Evolutionary conservation across 805 yeast genomes (phyloP), one percentile per base, ranked within the genome.

Genomic region (Ogataea methanolica): DNA sequence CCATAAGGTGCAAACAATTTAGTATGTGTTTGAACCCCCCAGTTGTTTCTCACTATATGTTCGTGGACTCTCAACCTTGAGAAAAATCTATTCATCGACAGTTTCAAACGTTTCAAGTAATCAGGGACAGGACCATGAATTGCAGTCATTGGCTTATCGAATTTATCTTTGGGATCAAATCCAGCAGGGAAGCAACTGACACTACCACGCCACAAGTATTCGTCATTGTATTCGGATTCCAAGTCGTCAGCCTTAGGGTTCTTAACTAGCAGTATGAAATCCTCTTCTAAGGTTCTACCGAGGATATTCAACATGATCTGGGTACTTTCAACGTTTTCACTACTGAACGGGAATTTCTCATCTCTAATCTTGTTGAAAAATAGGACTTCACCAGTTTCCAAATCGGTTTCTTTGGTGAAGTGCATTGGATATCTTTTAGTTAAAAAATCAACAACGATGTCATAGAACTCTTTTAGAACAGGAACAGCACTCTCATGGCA

Each of bases 81-180:
- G 61, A 86, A 86, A 59, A 81, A 86, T 54, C 74, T 75, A 57
- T 79, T 79, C 92, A 86, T 86, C 21, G 86, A 77, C 6, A 71
- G 55, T 60, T 78, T 74, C 39, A 86, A 68, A 52, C 79, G 74
- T 19, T 74, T 65, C 44, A 69, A 62, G 56, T 86, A 86, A 49
- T 76, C 78, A 0, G 94, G 95, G 2, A 86, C 91, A 0, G 91
- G 91, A 2, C 67, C 74, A 59, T 86, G 95, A 49, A 86, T 76
- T 41, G 61, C 67, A 0, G 86, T 76, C 36, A 86, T 64, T 2
- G 84, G 80, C 54, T 71, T 64, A 56, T 80, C 69, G 51, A 78
- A 71, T 52, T 78, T 74, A 9, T 60, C 65, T 5, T 72, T 63
- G 5, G 92, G 91, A 57, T 80, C 80, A 63, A 86, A 86, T 2